Base-by-base conservation (phyloP, 352 stramenopile genomes). In the Peronospora belbahrii region DNA sequence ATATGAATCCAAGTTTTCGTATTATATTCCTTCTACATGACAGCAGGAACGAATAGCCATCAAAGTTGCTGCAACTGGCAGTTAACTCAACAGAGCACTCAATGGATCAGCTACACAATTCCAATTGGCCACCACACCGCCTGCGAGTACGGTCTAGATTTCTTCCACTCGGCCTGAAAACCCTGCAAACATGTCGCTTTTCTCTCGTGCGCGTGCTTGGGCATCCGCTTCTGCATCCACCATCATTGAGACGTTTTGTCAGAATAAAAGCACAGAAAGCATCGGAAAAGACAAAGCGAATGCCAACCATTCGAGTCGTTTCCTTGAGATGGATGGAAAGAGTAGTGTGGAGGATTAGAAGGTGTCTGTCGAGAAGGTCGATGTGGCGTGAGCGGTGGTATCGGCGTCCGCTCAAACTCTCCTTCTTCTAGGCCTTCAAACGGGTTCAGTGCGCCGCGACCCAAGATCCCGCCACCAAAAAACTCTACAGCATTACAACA, bases 371-470 rank as follows among this genome's bases (percentile, higher is more conserved):
- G 52, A 4, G 70, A 67, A 5, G 59, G 54, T 42, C 59, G 70
- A 28, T 72, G 62, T 2, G 70, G 62, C 28, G 59, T 63, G 11
- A 62, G 57, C 27, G 70, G 66, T 22, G 59, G 70, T 1, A 71
- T 51, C 9, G 70, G 73, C 76, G 83, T 79, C 33, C 65, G 60
- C 42, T 85, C 69, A 45, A 85, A 81, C 46, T 88, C 69, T 22
- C 59, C 52, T 34, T 88, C 69, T n/a, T 88, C 69, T n/a, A 85
- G 42, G 15, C 67, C 71, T 56, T 76, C 68, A 48, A 88, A 88
- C 13, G 78, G 52, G 23, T 62, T 73, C 9, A 42, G 56, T 10
- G 67, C 62, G 1, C 61, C 42, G 13, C 53, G 34, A 18, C 67
- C 60, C 30, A 76, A 57, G 6, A 77, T 22, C 6, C 56, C 47